phyloP scores from a whole-genome alignment of 139 green algal genomes.

The Chlamydomonas applanata region DNA sequence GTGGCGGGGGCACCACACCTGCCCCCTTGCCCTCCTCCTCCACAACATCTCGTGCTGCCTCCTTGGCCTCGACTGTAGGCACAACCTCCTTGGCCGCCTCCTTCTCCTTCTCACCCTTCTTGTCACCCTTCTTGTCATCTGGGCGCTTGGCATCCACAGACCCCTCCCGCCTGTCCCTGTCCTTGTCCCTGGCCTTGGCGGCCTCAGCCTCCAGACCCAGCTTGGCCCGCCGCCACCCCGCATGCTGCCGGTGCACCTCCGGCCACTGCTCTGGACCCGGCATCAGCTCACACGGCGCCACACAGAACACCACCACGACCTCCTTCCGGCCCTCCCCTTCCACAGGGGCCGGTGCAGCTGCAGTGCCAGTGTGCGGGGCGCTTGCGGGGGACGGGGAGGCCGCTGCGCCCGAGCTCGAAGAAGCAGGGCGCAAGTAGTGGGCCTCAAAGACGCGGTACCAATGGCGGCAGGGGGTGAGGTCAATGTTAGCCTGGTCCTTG shows the following conservation, averaged over 20 bases:
- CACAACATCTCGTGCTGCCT: no score
- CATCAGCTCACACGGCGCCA: background rate
- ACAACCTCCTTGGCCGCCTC: slow-evolving; percentile 15
- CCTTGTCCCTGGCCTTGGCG: slow-evolving; percentile 10
- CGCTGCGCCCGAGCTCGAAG: no score
- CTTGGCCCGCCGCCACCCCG: background rate
- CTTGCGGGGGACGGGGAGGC: background rate
- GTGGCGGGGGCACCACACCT: background rate
- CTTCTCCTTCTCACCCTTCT: slow-evolving; percentile 12
- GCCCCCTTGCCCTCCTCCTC: background rate
- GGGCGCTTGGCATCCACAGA: slow-evolving; percentile 2
- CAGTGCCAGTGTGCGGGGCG: background rate
- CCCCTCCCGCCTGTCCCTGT: background rate
- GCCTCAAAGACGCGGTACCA: slow-evolving; percentile 70
- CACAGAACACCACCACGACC: background rate
- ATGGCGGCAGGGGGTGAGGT: slow-evolving; percentile 40
- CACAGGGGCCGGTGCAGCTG: slow-evolving; percentile 12
- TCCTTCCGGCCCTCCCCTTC: background rate
- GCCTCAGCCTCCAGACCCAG: background rate
- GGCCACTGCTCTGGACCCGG: background rate
- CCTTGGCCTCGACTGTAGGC: background rate
- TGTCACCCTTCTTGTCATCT: slow-evolving; percentile 17
- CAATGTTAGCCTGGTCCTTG: slow-evolving; percentile 54
- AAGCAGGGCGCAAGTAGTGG: slow-evolving; percentile 60
- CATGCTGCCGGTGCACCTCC: background rate